These are phyloP conservation scores for Plasmodium sp. DNA, from an alignment of 169 alveolate species.

Conservation along the genomic window DNA sequence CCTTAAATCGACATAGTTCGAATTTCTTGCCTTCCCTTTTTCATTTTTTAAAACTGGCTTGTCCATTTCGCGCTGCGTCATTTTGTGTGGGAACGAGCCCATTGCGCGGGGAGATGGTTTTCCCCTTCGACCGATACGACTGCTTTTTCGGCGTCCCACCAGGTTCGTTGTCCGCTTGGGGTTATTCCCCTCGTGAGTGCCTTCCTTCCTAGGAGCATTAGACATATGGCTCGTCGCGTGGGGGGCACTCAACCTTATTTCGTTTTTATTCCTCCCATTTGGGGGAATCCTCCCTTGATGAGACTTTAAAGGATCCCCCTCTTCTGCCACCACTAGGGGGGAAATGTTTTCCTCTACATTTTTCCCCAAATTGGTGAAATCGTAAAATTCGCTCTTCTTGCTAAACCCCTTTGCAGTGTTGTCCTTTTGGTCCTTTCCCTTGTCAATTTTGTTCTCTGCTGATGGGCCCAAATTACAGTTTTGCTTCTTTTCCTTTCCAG, in stretches of 20 bases:
- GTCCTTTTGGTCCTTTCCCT: neutral
- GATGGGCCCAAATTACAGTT: neutral
- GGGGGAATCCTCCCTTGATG: neutral
- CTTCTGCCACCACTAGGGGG: neutral
- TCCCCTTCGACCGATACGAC: neutral
- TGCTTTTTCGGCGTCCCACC: neutral
- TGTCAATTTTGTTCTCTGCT: neutral
- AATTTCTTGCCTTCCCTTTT: neutral
- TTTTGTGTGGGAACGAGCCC: neutral
- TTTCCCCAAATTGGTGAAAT: neutral
- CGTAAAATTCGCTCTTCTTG: neutral
- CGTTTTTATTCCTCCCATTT: neutral
- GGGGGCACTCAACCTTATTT: neutral
- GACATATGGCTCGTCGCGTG: neutral
- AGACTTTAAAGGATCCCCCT: neutral
- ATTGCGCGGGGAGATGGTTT: neutral
- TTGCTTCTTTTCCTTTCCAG: neutral
- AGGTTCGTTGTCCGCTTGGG: neutral
- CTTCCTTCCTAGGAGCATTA: neutral
- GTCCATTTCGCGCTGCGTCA: neutral
- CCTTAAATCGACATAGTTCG: slow-evolving; percentile 46
- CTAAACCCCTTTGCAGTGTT: neutral
- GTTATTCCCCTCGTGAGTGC: neutral
- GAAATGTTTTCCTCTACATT: neutral
- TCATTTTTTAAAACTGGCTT: neutral